Base-by-base conservation (phyloP, 2,329 filamentous ascomycete genomes). In the Colletotrichum limetticola region DNA sequence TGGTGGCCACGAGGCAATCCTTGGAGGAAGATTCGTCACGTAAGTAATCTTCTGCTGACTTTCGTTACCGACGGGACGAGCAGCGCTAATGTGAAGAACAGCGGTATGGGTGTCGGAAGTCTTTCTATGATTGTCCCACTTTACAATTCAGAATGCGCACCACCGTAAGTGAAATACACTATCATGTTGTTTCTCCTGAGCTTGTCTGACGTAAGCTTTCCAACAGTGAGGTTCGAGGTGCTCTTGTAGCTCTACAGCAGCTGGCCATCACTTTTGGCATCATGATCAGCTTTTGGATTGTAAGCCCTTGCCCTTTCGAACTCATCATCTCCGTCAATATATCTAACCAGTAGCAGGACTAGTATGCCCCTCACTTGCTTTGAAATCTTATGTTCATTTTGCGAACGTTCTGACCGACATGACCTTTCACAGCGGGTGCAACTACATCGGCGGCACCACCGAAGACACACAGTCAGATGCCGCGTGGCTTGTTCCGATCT, bases 401-500 rank as follows among this genome's bases (percentile, higher is more conserved):
- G 72, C 78, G 66, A 77, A 80, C 8, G 12, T 7, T 2, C 22
- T 35, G 9, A 22, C 14, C 5, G 24, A 75, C 80, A 14, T 72
- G 80, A 81, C 76, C 83, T 80, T 4, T 30, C 32, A 8, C 62
- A 84, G 82, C 74, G 90, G 91, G 4, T 91, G 89, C 58, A 92
- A 93, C 78, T 91, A 87, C 78, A 93, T 93, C 59, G 91, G 91
- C 1, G 93, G 79, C 72, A 86, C 84, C 3, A 60, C 66, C 0
- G 72, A 81, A 77, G 84, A 80, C 1, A 76, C 76, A 1, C 91
- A 95, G 80, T 86, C 86, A 14, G 87, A 94, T 75, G 90, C 91
- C 0, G 91, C 94, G 0, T 97, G 94, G 94, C 86, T 94, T 0
- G 83, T 94, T 0, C 94, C 94, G 0, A 90, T 94, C 63, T 91